phyloP scores from a whole-genome alignment of 2,329 filamentous ascomycete species.

The Apiospora koreana region DNA sequence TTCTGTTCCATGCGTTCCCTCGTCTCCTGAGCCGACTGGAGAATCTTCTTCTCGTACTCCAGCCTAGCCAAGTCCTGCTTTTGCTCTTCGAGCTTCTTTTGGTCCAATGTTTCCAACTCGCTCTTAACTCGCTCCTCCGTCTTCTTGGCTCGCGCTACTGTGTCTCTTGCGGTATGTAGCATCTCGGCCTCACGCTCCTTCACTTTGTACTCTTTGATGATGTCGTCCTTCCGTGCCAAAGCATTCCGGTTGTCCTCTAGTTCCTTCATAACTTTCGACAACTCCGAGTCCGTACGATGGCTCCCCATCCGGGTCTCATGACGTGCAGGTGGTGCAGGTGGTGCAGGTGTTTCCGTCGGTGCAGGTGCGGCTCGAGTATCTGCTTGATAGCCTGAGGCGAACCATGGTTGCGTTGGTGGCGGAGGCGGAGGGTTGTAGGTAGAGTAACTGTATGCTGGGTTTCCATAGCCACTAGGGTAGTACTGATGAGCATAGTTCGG shows the following conservation, averaged over 20 bases:
- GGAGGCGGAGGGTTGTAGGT: background rate
- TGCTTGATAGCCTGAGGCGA: background rate
- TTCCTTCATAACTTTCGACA: background rate
- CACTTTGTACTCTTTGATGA: background rate
- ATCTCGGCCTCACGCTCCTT: background rate
- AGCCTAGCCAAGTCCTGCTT: background rate
- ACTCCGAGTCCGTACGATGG: background rate
- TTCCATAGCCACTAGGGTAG: background rate
- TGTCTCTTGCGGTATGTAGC: background rate
- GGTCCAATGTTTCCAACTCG: background rate
- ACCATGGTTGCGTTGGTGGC: background rate
- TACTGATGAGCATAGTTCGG: background rate
- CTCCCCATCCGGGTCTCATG: background rate
- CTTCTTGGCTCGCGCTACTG: background rate
- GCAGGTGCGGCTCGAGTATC: background rate
- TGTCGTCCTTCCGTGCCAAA: background rate
- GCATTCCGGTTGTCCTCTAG: background rate
- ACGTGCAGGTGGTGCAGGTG: no score
- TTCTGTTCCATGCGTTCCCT: background rate
- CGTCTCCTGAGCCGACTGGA: background rate
- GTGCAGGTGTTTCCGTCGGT: background rate
- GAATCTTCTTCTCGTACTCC: background rate
- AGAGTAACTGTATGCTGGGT: background rate
- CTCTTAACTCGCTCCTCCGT: background rate
- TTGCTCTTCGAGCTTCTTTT: background rate